Evolutionary conservation across 2,329 filamentous ascomycete species (phyloP), one percentile per base, ranked within the genome.

Genomic region (Colletotrichum eleusines): DNA sequence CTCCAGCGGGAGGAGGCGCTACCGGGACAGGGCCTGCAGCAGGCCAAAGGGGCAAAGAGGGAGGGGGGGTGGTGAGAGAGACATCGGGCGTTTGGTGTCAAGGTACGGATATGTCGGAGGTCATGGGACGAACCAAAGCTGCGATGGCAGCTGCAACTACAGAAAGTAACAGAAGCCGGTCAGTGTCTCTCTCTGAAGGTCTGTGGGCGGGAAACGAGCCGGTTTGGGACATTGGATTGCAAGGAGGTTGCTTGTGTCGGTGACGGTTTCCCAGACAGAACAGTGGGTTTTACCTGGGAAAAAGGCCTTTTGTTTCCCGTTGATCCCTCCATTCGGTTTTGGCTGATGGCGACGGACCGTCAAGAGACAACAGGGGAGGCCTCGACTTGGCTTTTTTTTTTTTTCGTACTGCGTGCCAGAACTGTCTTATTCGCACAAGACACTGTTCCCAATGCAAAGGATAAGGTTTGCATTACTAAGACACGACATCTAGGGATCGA

Each of bases 381-480:
- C n/a, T n/a, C n/a, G n/a, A n/a, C n/a, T n/a, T n/a, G n/a, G n/a
- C n/a, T n/a, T n/a, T n/a, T n/a, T n/a, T n/a, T n/a, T n/a, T n/a
- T 53, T 53, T 50, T 26, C 7, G 31, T 33, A 35, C 26, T 33
- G 44, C 40, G 59, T 62, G 59, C 59, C 31, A 8, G 23, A 33
- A 46, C 33, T 44, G 60, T 54, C 59, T 61, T 61, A 51, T 51
- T 50, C 44, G 31, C 54, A 57, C 50, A 51, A 50, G 35, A 61
- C 57, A 68, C 38, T 63, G 69, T 46, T 68, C 50, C 69, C 69
- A 63, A 71, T 68, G 69, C 64, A 68, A 46, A 59, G 69, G 69
- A 71, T 69, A 71, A 71, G 69, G 69, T 71, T 71, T 71, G 69
- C 69, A 71, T 71, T 71, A 68, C 64, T 63, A 71, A 71, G 69